Percentiles rank a stretch among this genome's conserved stretches.
Evolutionary conservation across 2,329 filamentous ascomycete genomes (phyloP).

Genomic region (Xylaria hypoxylon): DNA sequence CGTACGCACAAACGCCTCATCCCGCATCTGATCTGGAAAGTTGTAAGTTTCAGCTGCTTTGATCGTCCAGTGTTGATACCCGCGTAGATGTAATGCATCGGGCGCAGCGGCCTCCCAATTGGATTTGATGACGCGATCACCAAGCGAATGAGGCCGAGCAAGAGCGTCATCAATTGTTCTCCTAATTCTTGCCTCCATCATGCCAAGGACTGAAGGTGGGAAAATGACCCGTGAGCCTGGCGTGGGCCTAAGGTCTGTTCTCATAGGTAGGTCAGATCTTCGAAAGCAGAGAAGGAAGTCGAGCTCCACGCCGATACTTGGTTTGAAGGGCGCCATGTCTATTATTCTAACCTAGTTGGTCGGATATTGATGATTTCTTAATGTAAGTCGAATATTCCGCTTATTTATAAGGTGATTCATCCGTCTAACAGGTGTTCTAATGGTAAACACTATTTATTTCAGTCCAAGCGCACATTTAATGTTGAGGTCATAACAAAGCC

Average conservation of each 20-base stretch:
- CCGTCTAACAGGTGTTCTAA: not conserved
- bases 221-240: conserved; percentile 4
- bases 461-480: not conserved
- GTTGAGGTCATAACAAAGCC: not conserved
- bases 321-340: conserved; percentile 5
- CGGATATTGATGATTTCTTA: not conserved
- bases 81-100: not conserved
- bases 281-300: conserved; percentile 38
- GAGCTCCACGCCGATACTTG: conserved; percentile 43
- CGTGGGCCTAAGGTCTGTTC: too few relatives aligned
- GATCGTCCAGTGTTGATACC: conserved; percentile 7
- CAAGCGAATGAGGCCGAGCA: not conserved
- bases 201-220: too few relatives aligned
- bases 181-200: too few relatives aligned
- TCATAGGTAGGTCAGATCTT: not conserved
- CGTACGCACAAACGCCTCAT: not conserved
- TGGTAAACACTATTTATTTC: not conserved
- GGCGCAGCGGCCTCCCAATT: not conserved
- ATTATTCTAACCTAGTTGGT: not conserved
- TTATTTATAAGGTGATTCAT: not conserved
- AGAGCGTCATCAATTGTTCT: conserved; percentile 1
- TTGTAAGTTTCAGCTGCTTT: not conserved
- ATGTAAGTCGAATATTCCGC: not conserved
- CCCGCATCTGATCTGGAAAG: not conserved
- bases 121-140: conserved; percentile 8